Evolutionary conservation across 768 basidiomycete species (phyloP).

Genomic region (Leccinum variicolor): DNA sequence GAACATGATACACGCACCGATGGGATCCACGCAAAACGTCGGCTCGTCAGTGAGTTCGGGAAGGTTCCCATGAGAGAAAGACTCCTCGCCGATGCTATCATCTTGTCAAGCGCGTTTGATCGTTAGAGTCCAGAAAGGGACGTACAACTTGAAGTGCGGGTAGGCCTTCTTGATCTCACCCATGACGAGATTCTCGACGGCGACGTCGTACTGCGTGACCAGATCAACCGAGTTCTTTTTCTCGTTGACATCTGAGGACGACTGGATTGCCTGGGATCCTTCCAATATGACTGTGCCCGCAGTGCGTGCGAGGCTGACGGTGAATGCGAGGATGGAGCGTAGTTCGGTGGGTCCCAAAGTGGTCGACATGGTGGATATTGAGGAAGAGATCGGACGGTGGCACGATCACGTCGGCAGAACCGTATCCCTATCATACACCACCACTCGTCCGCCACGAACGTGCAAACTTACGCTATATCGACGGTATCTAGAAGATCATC

Average conservation of each 20-base stretch:
- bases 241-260: constrained; percentile 57
- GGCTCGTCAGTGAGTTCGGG: constrained; percentile 78
- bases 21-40: constrained; percentile 96
- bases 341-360: constrained; percentile 43
- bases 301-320: constrained; percentile 63
- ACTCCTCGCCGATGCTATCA: constrained; percentile 89
- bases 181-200: constrained; percentile 84
- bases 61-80: constrained; percentile 72
- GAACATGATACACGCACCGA: constrained; percentile 49
- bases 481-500: constrained; percentile 4
- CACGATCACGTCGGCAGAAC: background rate
- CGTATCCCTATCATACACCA: background rate
- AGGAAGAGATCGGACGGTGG: background rate
- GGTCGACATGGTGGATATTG: constrained; percentile 28
- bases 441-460: constrained; percentile 2
- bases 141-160: constrained; percentile 82
- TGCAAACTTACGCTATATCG: background rate
- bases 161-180: constrained; percentile 60
- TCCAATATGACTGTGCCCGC: constrained; percentile 77
- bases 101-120: background rate
- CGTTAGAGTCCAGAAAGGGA: constrained; percentile 10
- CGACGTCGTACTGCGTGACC: constrained; percentile 92
- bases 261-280: constrained; percentile 72
- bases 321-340: constrained; percentile 62
- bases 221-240: constrained; percentile 96